Percentiles rank a stretch among this genome's conserved stretches.
phyloP scores from a whole-genome alignment of 768 basidiomycete genomes.

The Tylopilus balloui region DNA sequence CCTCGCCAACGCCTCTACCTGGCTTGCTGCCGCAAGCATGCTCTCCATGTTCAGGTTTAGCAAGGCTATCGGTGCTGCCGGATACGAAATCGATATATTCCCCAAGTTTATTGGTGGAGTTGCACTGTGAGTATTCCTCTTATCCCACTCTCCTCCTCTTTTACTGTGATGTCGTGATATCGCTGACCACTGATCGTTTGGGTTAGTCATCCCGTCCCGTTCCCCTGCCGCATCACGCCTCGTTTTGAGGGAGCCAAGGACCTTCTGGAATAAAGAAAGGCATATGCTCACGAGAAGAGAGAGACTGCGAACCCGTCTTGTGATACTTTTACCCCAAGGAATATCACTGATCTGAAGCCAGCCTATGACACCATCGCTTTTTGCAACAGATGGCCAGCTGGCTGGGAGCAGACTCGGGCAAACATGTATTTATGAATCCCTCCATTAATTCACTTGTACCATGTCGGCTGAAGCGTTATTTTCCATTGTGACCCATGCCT shows the following conservation, averaged over 20 bases:
- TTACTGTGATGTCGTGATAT: neutral
- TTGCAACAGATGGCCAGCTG: too few relatives aligned
- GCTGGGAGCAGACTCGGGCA: too few relatives aligned
- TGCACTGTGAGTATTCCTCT: slow-evolving; percentile 11
- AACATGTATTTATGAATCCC: too few relatives aligned
- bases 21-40: slow-evolving; percentile 21
- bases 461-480: too few relatives aligned
- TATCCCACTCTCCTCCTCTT: neutral
- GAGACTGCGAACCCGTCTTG: neutral
- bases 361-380: too few relatives aligned
- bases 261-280: neutral
- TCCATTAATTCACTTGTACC: too few relatives aligned
- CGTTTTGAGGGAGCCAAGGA: slow-evolving; percentile 10
- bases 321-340: too few relatives aligned
- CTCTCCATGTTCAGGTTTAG: slow-evolving; percentile 18
- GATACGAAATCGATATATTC: slow-evolving; percentile 21
- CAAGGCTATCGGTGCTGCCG: slow-evolving; percentile 20
- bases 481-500: too few relatives aligned
- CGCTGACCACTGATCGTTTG: neutral
- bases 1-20: slow-evolving; percentile 15
- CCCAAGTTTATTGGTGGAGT: slow-evolving; percentile 17
- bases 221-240: slow-evolving; percentile 18
- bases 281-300: neutral
- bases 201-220: slow-evolving; percentile 14
- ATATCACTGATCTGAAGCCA: too few relatives aligned